A percentile compares a stretch with the other conserved stretches of the same genome.
Conservation (phyloP, 495 filamentous ascomycete species). For the Tetracladium setigerum region DNA sequence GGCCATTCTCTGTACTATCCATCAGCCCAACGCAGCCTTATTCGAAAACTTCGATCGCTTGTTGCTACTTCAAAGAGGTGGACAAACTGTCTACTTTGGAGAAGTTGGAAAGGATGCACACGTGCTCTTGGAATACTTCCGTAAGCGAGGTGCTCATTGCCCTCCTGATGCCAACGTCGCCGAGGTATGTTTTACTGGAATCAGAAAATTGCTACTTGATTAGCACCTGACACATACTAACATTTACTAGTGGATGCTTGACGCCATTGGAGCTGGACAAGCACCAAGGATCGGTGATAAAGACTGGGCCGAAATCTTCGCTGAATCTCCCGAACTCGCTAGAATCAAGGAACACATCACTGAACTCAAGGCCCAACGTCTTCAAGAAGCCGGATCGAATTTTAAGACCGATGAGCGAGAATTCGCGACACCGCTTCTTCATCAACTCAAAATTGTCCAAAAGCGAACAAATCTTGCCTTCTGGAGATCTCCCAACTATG, state of each 20-base stretch:
- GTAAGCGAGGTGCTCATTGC: conserved; percentile 50
- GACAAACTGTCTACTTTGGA: conserved; percentile 69
- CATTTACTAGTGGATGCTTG: conserved; percentile 76
- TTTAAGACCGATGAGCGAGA: conserved; percentile 42
- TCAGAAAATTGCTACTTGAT: conserved; percentile 23
- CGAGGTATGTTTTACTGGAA: conserved; percentile 58
- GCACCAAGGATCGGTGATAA: conserved; percentile 60
- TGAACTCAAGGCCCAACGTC: conserved; percentile 54
- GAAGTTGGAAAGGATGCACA: conserved; percentile 56
- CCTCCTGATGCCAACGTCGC: conserved; percentile 57
- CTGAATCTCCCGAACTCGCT: conserved; percentile 59
- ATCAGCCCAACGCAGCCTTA: conserved; percentile 79
- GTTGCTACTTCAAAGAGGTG: conserved; percentile 58
- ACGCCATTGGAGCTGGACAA: conserved; percentile 74
- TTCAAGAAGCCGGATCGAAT: conserved; percentile 61
- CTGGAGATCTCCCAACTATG: conserved; percentile 67
- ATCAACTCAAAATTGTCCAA: conserved; percentile 54
- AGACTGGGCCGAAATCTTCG: conserved; percentile 80
- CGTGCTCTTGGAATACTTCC: conserved; percentile 59
- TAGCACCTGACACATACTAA: conserved; percentile 42
- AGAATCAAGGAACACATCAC: conserved; percentile 57
- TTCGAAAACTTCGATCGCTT: conserved; percentile 76
- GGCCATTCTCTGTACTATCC: conserved; percentile 87
- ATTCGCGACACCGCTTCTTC: conserved; percentile 54
- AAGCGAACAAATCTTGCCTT: conserved; percentile 61